Percentiles rank a stretch among this genome's conserved stretches.
Conservation (phyloP, 2,329 filamentous ascomycete genomes). For the Colletotrichum sp. region DNA sequence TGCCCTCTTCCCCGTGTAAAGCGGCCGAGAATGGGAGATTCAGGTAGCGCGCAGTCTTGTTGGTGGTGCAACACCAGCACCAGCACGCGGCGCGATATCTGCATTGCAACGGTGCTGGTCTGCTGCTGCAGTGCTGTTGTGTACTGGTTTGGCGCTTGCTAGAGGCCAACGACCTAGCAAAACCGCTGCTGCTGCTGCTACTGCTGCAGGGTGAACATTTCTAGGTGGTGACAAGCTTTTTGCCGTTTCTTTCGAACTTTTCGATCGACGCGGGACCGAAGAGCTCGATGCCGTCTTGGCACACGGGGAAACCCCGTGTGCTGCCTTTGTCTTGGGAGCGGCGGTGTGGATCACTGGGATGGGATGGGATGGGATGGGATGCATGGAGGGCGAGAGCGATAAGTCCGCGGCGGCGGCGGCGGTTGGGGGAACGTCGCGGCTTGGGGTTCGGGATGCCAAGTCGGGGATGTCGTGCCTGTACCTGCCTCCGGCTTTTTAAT, state of each 20-base stretch:
- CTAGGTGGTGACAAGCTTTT: not conserved
- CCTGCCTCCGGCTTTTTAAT: not conserved
- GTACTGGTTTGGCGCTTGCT: not conserved
- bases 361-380: not conserved
- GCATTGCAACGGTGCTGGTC: not conserved
- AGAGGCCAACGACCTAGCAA: not conserved
- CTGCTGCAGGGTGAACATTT: not conserved
- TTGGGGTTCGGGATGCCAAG: not conserved
- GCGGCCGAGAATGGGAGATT: not conserved
- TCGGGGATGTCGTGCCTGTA: not conserved
- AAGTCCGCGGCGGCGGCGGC: constrained; percentile 4
- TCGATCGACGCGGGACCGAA: constrained; percentile 3
- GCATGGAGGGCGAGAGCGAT: not conserved
- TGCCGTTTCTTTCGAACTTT: not conserved
- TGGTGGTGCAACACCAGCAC: not conserved
- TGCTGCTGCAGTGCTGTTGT: not conserved
- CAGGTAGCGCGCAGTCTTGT: not conserved
- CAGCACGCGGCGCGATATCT: not conserved
- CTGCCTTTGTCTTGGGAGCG: not conserved
- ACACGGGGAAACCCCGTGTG: not conserved
- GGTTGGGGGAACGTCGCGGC: not conserved
- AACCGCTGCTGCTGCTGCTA: not conserved
- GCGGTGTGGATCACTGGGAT: not conserved
- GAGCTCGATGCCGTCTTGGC: constrained; percentile 1
- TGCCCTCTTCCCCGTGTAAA: not conserved